Evolutionary conservation across 169 alveolate genomes (phyloP).

Genomic region (Plasmodium inui): DNA sequence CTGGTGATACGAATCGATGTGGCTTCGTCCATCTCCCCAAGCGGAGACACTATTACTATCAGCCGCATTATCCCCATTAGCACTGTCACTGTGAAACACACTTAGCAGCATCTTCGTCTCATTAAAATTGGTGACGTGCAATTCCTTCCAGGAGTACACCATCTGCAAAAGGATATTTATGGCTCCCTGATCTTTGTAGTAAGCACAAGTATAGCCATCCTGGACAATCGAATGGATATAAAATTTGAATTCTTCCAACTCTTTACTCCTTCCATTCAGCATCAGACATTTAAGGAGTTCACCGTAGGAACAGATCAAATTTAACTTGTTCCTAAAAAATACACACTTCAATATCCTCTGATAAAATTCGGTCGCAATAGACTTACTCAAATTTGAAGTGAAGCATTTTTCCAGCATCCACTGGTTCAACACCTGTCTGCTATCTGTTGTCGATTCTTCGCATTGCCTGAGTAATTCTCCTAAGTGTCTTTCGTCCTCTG

Average conservation of each 20-base stretch:
- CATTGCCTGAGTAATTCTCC: constrained; percentile 3
- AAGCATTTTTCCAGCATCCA: constrained; percentile 53
- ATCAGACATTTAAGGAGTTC: constrained; percentile 30
- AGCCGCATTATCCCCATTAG: background rate
- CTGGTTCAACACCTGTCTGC: constrained; percentile 12
- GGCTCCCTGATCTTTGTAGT: constrained; percentile 63
- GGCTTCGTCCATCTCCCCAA: background rate
- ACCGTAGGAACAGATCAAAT: constrained; percentile 39
- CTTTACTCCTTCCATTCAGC: constrained; percentile 8
- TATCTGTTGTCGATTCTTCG: constrained; percentile 19
- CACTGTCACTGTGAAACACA: constrained; percentile 37
- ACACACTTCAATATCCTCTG: constrained; percentile 40
- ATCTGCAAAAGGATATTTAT: constrained; percentile 57
- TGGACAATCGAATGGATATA: constrained; percentile 57
- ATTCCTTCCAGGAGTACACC: constrained; percentile 41
- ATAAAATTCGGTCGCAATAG: constrained; percentile 26
- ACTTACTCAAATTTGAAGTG: background rate
- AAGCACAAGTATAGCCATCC: constrained; percentile 75
- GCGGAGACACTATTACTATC: background rate
- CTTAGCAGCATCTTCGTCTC: constrained; percentile 38
- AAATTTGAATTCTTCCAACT: constrained; percentile 9
- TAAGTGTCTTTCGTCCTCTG: constrained; percentile 6
- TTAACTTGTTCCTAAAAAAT: constrained; percentile 42
- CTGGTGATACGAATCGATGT: background rate
- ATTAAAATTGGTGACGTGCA: constrained; percentile 12